Evolutionary conservation across 345 rosid genomes (phyloP), one percentile per base, ranked within the genome.

Genomic region (Streptanthus diversifolius): DNA sequence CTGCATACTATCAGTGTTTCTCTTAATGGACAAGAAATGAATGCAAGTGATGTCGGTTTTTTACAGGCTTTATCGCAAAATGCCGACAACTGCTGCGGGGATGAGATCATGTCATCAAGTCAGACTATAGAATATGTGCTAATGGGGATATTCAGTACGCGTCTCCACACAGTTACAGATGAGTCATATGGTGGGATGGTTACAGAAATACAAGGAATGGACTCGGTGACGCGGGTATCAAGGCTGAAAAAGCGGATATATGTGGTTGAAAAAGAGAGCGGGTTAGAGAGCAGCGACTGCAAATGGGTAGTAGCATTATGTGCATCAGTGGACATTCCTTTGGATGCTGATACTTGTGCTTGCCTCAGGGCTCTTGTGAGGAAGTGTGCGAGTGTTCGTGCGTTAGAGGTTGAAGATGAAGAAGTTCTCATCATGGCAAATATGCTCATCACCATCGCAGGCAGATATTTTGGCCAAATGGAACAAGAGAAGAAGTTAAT

Each of bases 291-390:
- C 71, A 77, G 55, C 7, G 90, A 87, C 18, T 84, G 88, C 19
- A 39, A 76, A 45, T 95, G 97, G 98, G 79, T 91, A 32, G 86
- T 88, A 71, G 88, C 95, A 22, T 79, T 91, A 21, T 87, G 92
- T 53, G 90, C 93, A 45, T 85, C 90, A 11, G 83, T 91, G 30
- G 97, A 95, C 48, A 76, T 85, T 30, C 99, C 99, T 2, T 30
- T 88, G 37, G 85, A 86, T 51, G 92, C 84, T 0, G 93, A 86
- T 71, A 83, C 90, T 4, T 77, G 87, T 39, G 98, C 93, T 72
- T 77, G 85, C 24, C 83, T 91, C 13, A 84, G 93, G 11, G 74
- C 83, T 70, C 75, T 90, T 67, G 82, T 91, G 30, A 85, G 97
- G 17, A 90, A 90, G 54, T 91, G 99, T 64, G 92, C 98, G 1